Evolutionary conservation across 192 early-diverging fungal genomes (phyloP), one percentile per base, ranked within the genome.

Genomic region (Backusella mclennaniae): DNA sequence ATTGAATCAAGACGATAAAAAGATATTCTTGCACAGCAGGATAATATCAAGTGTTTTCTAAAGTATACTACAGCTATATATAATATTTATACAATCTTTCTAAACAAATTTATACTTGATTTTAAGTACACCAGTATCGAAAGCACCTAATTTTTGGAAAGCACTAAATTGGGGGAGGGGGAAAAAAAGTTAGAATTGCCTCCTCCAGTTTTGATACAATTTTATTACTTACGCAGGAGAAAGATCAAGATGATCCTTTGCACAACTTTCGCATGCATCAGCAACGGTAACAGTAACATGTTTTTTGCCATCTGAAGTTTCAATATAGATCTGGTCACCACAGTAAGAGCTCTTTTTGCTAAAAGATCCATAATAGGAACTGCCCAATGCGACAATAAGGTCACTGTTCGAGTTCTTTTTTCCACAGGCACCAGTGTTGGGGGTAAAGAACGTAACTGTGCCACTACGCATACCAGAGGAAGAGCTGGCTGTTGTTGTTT

Each of bases 231-330:
- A 73, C 63, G 69, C 71, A 67, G 69, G 72, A 38, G 66, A 31
- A 74, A 84, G 71, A 67, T 85, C 83, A 74, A 84, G 67, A 42
- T 80, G 73, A 11, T 76, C 36, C 9, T 78, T 49, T 9, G 21
- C 35, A 76, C 86, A 87, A 59, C 44, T 71, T 29, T 84, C 84
- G 73, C 86, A 87, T 35, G 79, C 84, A 67, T 87, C 86, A 0
- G 74, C 75, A 38, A 85, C 78, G 9, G 75, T 78, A 7, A 83
- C 86, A 38, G 74, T 78, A 17, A 83, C 81, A 35, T 77, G 73
- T 12, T 73, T 71, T 7, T 77, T 73, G 49, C 83, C 83, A 19
- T 78, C 80, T 8, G 78, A 66, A 23, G 69, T 78, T 11, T 44
- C 42, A 71, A 85, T 79, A 35, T 71, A 21, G 39, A 85, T 78